A percentile compares a stretch with the other conserved stretches of the same genome.
These are phyloP conservation scores for Coccomyxa subellipsoidea DNA, from an alignment of 163 green algal species.

Conservation along the genomic window DNA sequence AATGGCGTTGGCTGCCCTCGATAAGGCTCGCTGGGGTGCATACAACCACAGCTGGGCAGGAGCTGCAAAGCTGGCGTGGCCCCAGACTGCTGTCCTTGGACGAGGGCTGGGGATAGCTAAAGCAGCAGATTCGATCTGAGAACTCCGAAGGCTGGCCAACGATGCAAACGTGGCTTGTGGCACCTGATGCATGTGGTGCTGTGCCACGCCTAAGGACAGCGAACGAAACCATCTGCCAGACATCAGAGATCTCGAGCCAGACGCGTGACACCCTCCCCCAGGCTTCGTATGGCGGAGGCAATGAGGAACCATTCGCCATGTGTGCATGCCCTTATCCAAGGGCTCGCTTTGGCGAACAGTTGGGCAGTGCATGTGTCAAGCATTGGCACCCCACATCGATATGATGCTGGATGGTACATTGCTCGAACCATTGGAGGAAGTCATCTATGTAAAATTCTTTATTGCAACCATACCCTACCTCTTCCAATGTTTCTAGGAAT, in stretches of 20 bases:
- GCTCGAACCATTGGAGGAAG: not conserved
- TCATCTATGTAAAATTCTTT: not conserved
- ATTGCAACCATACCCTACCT: not conserved
- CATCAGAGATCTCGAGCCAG: not conserved
- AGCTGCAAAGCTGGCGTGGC: not conserved
- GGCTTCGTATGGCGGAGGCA: not conserved
- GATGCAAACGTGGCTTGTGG: too few species aligned
- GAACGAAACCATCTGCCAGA: not conserved
- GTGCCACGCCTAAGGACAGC: not conserved
- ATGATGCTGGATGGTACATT: too few species aligned
- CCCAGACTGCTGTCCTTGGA: not conserved
- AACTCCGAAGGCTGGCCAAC: not conserved
- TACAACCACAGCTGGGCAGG: not conserved
- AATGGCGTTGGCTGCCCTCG: not conserved
- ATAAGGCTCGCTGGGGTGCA: not conserved
- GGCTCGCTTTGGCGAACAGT: not conserved
- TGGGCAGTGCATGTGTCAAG: not conserved
- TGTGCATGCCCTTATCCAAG: not conserved
- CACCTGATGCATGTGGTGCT: not conserved
- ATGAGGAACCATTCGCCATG: not conserved
- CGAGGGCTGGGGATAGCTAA: not conserved
- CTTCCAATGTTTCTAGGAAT: not conserved
- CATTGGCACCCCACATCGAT: not conserved
- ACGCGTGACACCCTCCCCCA: not conserved
- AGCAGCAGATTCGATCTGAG: not conserved